Conservation (phyloP, 495 filamentous ascomycete genomes). For the Podospora australis region DNA sequence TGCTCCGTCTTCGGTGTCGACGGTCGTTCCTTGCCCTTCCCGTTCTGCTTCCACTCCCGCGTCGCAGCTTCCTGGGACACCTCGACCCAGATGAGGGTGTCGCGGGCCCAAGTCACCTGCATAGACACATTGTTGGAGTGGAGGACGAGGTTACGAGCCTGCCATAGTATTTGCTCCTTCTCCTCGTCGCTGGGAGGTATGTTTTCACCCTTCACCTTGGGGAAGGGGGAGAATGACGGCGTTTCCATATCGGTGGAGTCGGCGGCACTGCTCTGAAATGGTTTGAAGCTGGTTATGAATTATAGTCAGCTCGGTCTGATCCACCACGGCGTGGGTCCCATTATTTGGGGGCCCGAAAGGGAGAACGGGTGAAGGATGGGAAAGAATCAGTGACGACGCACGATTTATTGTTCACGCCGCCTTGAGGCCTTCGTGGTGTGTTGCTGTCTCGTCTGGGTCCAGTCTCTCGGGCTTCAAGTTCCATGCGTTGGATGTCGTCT, state of each 20-base stretch:
- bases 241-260: conserved; percentile 40
- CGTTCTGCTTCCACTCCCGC: conserved; percentile 55
- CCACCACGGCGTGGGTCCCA: conserved; percentile 10
- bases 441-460: conserved; percentile 33
- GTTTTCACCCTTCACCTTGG: conserved; percentile 77
- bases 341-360: not conserved
- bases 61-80: conserved; percentile 63
- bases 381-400: conserved; percentile 21
- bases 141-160: conserved; percentile 72
- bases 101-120: conserved; percentile 95
- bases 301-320: conserved; percentile 16
- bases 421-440: conserved; percentile 12
- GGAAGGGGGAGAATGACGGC: conserved; percentile 88
- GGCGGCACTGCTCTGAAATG: conserved; percentile 32
- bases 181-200: conserved; percentile 93
- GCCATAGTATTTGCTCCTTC: conserved; percentile 78
- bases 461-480: conserved; percentile 62
- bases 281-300: conserved; percentile 37
- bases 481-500: conserved; percentile 81
- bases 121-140: conserved; percentile 93
- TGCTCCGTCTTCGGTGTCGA: conserved; percentile 82
- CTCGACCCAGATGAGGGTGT: conserved; percentile 84
- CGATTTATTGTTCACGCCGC: conserved; percentile 19
- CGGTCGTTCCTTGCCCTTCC: conserved; percentile 53
- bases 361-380: not conserved